Base-by-base conservation (phyloP, 2,329 filamentous ascomycete genomes). In the Sphaerulina vaccinii region DNA sequence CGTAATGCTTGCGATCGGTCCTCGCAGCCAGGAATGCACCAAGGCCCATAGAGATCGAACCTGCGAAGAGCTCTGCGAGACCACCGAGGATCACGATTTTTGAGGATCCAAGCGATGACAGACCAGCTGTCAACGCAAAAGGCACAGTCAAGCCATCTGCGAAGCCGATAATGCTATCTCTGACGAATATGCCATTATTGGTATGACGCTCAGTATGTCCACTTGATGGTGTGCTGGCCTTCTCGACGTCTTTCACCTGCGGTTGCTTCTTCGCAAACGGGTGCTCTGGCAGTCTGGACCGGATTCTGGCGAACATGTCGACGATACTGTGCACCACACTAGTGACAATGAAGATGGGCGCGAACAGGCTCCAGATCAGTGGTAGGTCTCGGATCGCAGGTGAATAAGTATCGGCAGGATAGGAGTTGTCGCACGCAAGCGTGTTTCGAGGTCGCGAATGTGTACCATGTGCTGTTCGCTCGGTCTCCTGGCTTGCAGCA, bases 91-190 rank as follows among this genome's bases (percentile, higher is more conserved):
- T 67, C 43, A 73, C 71, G 18, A 73, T 51, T 19, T 62, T 62
- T 5, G 64, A 56, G 3, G 53, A 57, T 1, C 65, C 66, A 4
- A 70, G 55, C 62, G 78, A 79, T 2, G 82, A 84, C 1, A 91
- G 75, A 11, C 87, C 87, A 0, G 88, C 87, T 0, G 86, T 90
- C 32, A 91, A 75, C 13, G 87, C 87, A 61, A 91, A 91, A 0
- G 87, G 87, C 0, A 91, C 87, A 0, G 87, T 91, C 60, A 91
- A 77, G 13, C 87, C 87, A 64, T 91, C 87, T 0, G 87, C 85
- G 61, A 90, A 83, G 47, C 87, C 87, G 60, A 91, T 85, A 54
- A 87, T 89, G 56, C 84, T 77, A 68, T 88, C 84, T 39, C 79
- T 77, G 13, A 85, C 70, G 46, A 82, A 64, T 50, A 74, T 71